phyloP scores from a whole-genome alignment of 306 rosid genomes.

The Sphenostylis stenocarpa region DNA sequence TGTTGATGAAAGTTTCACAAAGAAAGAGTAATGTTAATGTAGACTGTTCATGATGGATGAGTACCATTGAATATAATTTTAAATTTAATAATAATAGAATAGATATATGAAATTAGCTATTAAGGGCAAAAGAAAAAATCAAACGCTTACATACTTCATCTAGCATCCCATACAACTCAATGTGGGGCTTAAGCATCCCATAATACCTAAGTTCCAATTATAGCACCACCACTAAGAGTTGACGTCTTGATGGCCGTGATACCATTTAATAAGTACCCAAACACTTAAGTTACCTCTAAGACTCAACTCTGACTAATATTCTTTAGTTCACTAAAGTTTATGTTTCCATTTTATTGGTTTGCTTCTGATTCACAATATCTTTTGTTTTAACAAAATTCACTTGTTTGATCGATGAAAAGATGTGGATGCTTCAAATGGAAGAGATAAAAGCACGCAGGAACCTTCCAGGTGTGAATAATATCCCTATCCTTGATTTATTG shows the following conservation, averaged over 20 bases:
- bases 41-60: background rate
- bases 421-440: slow-evolving; percentile 44
- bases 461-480: slow-evolving; percentile 52
- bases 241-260: no score
- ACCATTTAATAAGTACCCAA: no score
- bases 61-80: background rate
- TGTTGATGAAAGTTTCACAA: background rate
- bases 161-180: no score
- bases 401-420: slow-evolving; percentile 41
- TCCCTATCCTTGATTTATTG: slow-evolving; percentile 23
- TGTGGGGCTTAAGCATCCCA: no score
- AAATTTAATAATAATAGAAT: background rate
- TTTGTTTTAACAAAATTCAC: slow-evolving; percentile 38
- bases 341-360: slow-evolving; percentile 18
- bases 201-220: no score
- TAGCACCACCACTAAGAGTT: no score
- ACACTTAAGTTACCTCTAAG: no score
- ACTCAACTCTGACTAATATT: background rate
- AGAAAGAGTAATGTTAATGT: background rate
- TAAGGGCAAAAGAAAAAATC: no score
- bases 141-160: no score
- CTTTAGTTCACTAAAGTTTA: background rate
- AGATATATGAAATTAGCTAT: no score
- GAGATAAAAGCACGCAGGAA: slow-evolving; percentile 39
- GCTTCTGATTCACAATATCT: slow-evolving; percentile 15